Conservation (phyloP, 1,139 yeast genomes). For the Pichia terricola region DNA sequence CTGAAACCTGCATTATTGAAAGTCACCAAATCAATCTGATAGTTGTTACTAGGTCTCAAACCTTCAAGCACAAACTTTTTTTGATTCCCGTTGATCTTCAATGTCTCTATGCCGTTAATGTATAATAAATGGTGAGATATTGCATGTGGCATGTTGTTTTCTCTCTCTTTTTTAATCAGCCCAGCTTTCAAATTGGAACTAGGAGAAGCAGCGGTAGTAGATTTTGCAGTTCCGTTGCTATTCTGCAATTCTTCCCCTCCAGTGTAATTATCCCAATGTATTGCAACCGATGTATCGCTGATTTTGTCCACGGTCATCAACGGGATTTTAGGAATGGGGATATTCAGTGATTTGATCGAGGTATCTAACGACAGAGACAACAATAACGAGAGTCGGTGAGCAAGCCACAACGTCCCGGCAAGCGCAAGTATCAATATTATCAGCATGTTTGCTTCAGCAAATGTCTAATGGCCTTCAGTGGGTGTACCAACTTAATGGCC, state of each 20-base stretch:
- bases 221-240: background rate
- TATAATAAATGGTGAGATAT: constrained; percentile 34
- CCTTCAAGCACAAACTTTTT: constrained; percentile 36
- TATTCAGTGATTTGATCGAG: constrained; percentile 40
- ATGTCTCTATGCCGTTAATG: constrained; percentile 36
- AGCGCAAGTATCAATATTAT: constrained; percentile 15
- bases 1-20: constrained; percentile 37
- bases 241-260: background rate
- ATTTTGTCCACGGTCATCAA: constrained; percentile 47
- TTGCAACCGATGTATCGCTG: constrained; percentile 35
- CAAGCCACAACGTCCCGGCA: constrained; percentile 32
- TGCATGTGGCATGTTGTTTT: background rate
- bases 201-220: background rate
- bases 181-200: background rate
- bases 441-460: constrained; percentile 13
- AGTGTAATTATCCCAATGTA: constrained; percentile 44
- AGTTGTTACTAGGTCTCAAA: constrained; percentile 37
- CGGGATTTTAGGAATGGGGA: constrained; percentile 50
- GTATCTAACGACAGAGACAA: constrained; percentile 40
- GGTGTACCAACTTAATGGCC: too few species aligned
- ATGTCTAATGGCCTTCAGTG: background rate
- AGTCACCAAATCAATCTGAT: constrained; percentile 49
- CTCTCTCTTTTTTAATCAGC: background rate
- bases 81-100: constrained; percentile 22
- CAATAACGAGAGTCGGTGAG: constrained; percentile 34